Percentiles rank a stretch among this genome's conserved stretches.
These are phyloP conservation scores for Trametes coccinea DNA, from an alignment of 768 basidiomycete genomes.

Conservation along the genomic window DNA sequence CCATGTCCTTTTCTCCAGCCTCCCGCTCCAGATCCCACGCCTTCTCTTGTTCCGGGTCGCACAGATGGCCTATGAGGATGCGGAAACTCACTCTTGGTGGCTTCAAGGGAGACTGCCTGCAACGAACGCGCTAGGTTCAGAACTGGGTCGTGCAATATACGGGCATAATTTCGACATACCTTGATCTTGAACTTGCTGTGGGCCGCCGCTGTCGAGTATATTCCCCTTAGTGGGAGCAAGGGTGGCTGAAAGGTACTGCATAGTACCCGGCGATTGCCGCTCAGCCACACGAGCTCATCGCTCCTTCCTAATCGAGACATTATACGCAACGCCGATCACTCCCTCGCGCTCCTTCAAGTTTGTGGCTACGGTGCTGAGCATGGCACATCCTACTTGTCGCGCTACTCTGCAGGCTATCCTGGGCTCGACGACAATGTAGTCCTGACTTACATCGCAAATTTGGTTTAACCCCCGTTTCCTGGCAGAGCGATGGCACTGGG, in stretches of 20 bases:
- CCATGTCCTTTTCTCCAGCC: not conserved
- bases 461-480: no score
- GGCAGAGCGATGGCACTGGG: no score
- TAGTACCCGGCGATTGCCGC: slow-evolving; percentile 33
- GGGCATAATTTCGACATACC: slow-evolving; percentile 30
- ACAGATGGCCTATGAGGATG: not conserved
- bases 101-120: slow-evolving; percentile 24
- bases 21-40: not conserved
- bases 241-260: slow-evolving; percentile 36
- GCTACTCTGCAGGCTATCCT: no score
- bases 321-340: slow-evolving; percentile 4
- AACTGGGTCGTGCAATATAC: not conserved
- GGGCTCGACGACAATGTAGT: no score
- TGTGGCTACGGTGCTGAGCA: no score
- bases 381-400: no score
- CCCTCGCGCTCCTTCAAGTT: not conserved
- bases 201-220: slow-evolving; percentile 32
- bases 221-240: slow-evolving; percentile 18
- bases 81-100: slow-evolving; percentile 28
- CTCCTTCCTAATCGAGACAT: not conserved
- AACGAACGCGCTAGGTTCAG: not conserved
- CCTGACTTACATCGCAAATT: no score
- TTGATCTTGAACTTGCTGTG: slow-evolving; percentile 38
- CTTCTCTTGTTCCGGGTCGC: not conserved
- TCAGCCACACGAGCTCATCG: no score